A percentile compares a stretch with the other conserved stretches of the same genome.
phyloP scores from a whole-genome alignment of 495 filamentous ascomycete species.

The Aspergillus conjunctus region DNA sequence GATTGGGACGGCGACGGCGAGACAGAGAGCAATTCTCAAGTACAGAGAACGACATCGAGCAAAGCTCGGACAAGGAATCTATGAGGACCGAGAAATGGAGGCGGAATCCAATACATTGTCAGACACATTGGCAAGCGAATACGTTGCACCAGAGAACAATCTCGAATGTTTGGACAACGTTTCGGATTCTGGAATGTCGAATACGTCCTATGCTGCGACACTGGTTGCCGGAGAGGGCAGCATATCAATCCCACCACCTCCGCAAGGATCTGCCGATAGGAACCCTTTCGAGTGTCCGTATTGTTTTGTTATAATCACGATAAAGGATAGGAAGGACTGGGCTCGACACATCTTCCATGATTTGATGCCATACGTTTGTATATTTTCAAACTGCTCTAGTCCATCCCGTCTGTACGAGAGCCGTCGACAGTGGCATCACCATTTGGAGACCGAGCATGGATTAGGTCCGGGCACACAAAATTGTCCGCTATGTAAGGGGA shows the following conservation, averaged over 20 bases:
- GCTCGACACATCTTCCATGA: conserved; percentile 34
- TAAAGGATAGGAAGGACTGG: conserved; percentile 20
- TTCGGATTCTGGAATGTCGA: conserved; percentile 1
- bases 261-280: conserved; percentile 11
- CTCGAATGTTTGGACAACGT: background rate
- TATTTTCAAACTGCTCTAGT: conserved; percentile 22
- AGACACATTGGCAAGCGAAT: conserved; percentile 16
- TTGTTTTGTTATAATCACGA: conserved; percentile 27
- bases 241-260: conserved; percentile 15
- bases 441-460: conserved; percentile 17
- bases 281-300: conserved; percentile 34
- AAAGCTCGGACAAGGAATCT: conserved; percentile 22
- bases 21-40: conserved; percentile 16
- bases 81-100: background rate
- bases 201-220: conserved; percentile 18
- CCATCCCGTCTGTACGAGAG: conserved; percentile 26
- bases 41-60: conserved; percentile 24
- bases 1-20: conserved; percentile 24
- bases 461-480: background rate
- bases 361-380: conserved; percentile 34
- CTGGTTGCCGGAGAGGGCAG: background rate
- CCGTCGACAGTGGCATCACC: conserved; percentile 29
- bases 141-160: background rate
- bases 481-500: conserved; percentile 15
- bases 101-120: conserved; percentile 4